Conservation (phyloP, 108 stramenopile species). For the Schizochytrium sp. region DNA sequence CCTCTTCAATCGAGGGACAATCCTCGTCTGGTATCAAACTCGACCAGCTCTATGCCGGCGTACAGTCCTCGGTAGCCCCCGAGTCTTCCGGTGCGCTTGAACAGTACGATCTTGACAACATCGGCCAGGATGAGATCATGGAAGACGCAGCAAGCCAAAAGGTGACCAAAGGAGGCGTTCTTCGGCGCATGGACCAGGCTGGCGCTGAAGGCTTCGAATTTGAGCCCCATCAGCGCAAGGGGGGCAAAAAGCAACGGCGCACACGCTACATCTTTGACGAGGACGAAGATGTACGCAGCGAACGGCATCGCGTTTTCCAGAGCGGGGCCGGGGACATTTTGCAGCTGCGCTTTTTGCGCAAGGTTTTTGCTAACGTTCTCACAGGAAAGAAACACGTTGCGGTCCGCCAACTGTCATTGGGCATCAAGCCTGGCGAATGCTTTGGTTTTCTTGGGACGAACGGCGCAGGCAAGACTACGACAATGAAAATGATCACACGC, state of each 20-base stretch:
- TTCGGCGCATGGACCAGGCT: background rate
- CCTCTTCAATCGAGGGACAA: background rate
- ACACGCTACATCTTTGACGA: background rate
- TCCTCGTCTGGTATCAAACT: background rate
- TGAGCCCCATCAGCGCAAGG: background rate
- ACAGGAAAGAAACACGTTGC: background rate
- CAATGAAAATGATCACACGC: constrained; percentile 7
- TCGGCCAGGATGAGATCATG: background rate
- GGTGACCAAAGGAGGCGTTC: background rate
- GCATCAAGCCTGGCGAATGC: constrained; percentile 27
- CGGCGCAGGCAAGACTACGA: constrained; percentile 61
- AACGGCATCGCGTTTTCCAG: background rate
- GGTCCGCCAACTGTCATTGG: constrained; percentile 3
- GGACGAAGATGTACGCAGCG: background rate
- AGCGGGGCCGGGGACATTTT: background rate
- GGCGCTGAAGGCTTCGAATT: background rate
- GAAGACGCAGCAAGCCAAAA: background rate
- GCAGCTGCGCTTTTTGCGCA: background rate
- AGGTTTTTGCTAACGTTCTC: background rate
- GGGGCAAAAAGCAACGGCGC: background rate
- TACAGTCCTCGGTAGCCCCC: background rate
- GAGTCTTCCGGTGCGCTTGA: background rate
- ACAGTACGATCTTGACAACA: background rate
- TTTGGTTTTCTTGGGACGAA: constrained; percentile 53
- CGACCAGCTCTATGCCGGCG: background rate